phyloP scores from a whole-genome alignment of 768 basidiomycete species.

The Candolleomyces efflorescens region DNA sequence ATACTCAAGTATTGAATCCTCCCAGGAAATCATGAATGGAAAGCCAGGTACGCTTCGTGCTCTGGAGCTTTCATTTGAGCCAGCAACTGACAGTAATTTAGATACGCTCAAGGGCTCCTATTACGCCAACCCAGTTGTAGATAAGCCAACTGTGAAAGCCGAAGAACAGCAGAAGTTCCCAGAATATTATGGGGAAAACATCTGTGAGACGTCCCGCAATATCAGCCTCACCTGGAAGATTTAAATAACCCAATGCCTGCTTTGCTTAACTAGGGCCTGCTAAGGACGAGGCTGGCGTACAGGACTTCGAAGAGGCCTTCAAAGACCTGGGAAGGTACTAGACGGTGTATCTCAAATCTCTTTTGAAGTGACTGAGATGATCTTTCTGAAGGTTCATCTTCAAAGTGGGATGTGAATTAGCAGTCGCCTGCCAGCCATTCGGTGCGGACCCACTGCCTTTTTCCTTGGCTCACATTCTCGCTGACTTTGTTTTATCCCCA shows the following conservation, averaged over 20 bases:
- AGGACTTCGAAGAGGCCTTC: conserved; percentile 85
- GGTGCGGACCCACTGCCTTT: conserved; percentile 39
- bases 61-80: neutral
- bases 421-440: conserved; percentile 87
- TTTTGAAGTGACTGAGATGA: too few species aligned
- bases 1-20: neutral
- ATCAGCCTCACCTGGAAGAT: neutral
- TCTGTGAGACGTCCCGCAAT: conserved; percentile 50
- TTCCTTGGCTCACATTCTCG: neutral
- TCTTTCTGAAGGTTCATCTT: conserved; percentile 61
- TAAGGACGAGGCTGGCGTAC: conserved; percentile 50
- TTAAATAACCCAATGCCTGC: neutral
- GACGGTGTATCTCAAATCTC: too few species aligned
- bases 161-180: conserved; percentile 56
- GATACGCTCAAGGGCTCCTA: conserved; percentile 90
- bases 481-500: neutral
- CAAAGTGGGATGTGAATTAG: conserved; percentile 75
- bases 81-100: conserved; percentile 16
- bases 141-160: conserved; percentile 55
- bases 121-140: conserved; percentile 84
- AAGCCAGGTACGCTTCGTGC: conserved; percentile 52
- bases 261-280: conserved; percentile 51
- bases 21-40: conserved; percentile 93
- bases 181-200: conserved; percentile 86
- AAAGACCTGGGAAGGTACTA: conserved; percentile 73